Base-by-base conservation (phyloP, 495 filamentous ascomycete genomes). In the Letharia columbiana region DNA sequence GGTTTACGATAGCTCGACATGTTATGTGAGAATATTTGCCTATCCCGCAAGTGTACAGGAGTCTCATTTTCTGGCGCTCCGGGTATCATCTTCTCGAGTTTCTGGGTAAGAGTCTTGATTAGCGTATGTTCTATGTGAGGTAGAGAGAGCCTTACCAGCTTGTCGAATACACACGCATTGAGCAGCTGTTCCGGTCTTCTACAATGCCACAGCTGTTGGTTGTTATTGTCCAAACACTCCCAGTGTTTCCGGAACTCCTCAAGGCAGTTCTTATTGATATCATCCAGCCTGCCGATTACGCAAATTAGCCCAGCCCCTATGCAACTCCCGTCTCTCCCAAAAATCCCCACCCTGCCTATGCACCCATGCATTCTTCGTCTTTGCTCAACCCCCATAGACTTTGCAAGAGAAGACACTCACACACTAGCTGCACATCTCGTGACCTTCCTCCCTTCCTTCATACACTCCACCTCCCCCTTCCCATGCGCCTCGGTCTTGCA, bases 401-500 rank as follows among this genome's bases (percentile, higher is more conserved):
- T 11, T 52, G 31, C 18, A 60, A 44, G 23, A 47, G 72, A 13
- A 49, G 54, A 61, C 31, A 90, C 91, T 71, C 88, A 96, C 91
- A 99, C 94, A 76, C 90, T 95, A 71, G 88, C 87, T 65, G 94
- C 94, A 82, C 94, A 99, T 75, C 95, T 81, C 67, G 94, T 99
- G 54, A 98, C 94, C 77, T 92, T 91, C 75, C 94, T 82, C 50
- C 94, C 94, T 78, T 99, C 94, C 83, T 89, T 90, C 82, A 99
- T 77, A 77, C 94, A 99, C 64, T 96, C 91, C 60, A 95, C 76
- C 81, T 98, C 95, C 67, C 93, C 95, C 77, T 81, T 84, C 63
- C 94, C 95, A 61, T 86, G 83, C 58, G 90, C 83, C 81, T 96
- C 90, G 61, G 84, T 89, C 87, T 98, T 99, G 86, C 94, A 99